Base-by-base conservation (phyloP, 345 rosid genomes). In the Kernera saxatilis region DNA sequence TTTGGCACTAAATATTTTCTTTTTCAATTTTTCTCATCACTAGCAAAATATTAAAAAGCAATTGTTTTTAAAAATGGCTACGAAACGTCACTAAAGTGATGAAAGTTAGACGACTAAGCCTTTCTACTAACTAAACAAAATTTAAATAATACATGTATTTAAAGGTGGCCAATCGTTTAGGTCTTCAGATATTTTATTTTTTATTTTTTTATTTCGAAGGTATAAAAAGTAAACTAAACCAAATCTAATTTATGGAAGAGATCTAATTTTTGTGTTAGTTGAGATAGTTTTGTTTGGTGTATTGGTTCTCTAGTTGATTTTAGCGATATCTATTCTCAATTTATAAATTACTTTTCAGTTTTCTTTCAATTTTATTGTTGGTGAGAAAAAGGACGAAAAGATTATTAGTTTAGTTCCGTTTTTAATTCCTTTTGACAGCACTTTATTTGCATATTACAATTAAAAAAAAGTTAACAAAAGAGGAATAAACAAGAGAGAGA, bases 401-500 rank as follows among this genome's bases (percentile, higher is more conserved):
- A 44, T 9, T 18, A n/a, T 45, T 45, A 8, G 12, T 3, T 19
- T 1, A 18, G 5, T 8, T 45, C 12, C 51, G 26, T 40, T 55
- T 55, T 64, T 44, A 44, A 51, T 56, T 62, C 11, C 44, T 22
- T 58, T 70, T 48, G 67, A 70, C 40, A 27, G 39, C 41, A 56
- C 29, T 48, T 18, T 29, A 13, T 70, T 21, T 25, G 9, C 52
- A 53, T 71, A 37, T 45, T 63, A 23, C 6, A 40, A 36, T 25
- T 12, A 5, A 32, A 22, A 22, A 14, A 59, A 51, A 46, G 49
- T 64, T 63, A 54, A 7, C 54, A 60, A n/a, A 15, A 59, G 13
- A 64, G 23, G 32, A 59, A 62, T 32, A 49, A 70, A 56, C 66
- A 44, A 73, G 64, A 45, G 21, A 65, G 69, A 58, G 51, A 44